Evolutionary conservation across 2,329 filamentous ascomycete species (phyloP).

Genomic region (Knoxdaviesia proteae): DNA sequence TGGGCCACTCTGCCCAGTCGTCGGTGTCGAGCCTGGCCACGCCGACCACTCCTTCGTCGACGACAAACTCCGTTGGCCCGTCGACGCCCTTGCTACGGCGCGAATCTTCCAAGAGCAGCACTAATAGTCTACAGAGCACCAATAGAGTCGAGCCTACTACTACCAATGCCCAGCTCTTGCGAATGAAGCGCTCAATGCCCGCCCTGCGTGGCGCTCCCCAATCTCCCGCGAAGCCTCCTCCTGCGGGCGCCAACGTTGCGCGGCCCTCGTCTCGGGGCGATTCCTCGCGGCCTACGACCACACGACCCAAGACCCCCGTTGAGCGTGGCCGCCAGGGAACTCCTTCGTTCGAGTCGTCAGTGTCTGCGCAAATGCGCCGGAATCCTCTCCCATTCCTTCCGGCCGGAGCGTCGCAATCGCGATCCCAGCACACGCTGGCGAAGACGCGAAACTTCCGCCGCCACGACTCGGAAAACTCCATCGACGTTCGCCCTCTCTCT

Average conservation of each 20-base stretch:
- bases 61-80: conserved; percentile 29
- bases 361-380: conserved; percentile 29
- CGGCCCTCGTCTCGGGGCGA: conserved; percentile 22
- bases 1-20: conserved; percentile 49
- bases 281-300: conserved; percentile 8
- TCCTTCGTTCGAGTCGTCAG: background rate
- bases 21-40: conserved; percentile 44
- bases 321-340: conserved; percentile 27
- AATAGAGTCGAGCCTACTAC: conserved; percentile 37
- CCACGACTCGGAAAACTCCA: conserved; percentile 56
- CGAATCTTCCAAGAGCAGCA: conserved; percentile 31
- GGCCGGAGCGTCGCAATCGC: conserved; percentile 48
- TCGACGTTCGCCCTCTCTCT: conserved; percentile 29
- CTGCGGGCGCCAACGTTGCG: conserved; percentile 27
- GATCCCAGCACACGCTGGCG: conserved; percentile 58
- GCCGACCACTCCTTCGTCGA: conserved; percentile 32
- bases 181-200: conserved; percentile 44
- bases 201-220: conserved; percentile 28
- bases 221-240: conserved; percentile 26
- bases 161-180: conserved; percentile 41
- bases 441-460: conserved; percentile 58
- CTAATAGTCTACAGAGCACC: conserved; percentile 18
- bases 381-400: conserved; percentile 57
- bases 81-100: conserved; percentile 41
- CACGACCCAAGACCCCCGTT: conserved; percentile 51